phyloP scores from a whole-genome alignment of 352 stramenopile genomes.

The Poterioochromonas sp. region DNA sequence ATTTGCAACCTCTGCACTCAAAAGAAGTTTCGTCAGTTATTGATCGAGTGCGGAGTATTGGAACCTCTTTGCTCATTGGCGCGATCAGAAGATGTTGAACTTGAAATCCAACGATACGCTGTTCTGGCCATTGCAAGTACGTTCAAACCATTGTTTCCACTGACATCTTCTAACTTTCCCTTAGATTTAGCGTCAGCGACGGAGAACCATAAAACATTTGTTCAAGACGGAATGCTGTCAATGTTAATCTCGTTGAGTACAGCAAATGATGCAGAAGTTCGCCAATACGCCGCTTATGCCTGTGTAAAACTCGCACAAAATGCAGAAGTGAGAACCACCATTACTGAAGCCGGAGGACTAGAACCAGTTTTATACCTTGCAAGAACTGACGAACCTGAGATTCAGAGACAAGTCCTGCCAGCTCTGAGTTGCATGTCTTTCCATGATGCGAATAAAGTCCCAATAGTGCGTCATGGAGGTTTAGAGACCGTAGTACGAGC shows the following conservation, averaged over 20 bases:
- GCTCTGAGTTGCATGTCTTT: constrained; percentile 82
- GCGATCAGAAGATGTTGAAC: constrained; percentile 80
- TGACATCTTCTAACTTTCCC: neutral
- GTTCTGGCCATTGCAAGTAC: constrained; percentile 42
- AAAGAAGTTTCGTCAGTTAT: constrained; percentile 64
- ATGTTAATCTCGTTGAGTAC: constrained; percentile 88
- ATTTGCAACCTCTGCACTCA: constrained; percentile 90
- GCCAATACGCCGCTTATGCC: constrained; percentile 87
- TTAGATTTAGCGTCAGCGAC: constrained; percentile 85
- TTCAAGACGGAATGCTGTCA: constrained; percentile 81
- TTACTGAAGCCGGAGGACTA: constrained; percentile 86
- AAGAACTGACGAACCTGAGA: constrained; percentile 73
- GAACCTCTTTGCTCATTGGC: constrained; percentile 86
- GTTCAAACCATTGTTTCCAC: neutral
- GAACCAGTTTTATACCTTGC: constrained; percentile 90
- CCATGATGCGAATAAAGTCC: constrained; percentile 78
- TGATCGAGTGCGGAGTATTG: constrained; percentile 83
- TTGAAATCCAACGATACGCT: constrained; percentile 78
- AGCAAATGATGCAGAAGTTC: constrained; percentile 79
- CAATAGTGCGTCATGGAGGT: constrained; percentile 84
- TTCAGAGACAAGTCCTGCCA: constrained; percentile 78
- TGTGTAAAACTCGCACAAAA: constrained; percentile 89
- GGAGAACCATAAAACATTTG: constrained; percentile 81
- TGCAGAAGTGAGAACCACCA: constrained; percentile 76
- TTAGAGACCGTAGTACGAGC: constrained; percentile 73